A percentile compares a stretch with the other conserved stretches of the same genome.
These are phyloP conservation scores for Didymella arachidicola DNA, from an alignment of 2,329 filamentous ascomycete species.

Conservation along the genomic window DNA sequence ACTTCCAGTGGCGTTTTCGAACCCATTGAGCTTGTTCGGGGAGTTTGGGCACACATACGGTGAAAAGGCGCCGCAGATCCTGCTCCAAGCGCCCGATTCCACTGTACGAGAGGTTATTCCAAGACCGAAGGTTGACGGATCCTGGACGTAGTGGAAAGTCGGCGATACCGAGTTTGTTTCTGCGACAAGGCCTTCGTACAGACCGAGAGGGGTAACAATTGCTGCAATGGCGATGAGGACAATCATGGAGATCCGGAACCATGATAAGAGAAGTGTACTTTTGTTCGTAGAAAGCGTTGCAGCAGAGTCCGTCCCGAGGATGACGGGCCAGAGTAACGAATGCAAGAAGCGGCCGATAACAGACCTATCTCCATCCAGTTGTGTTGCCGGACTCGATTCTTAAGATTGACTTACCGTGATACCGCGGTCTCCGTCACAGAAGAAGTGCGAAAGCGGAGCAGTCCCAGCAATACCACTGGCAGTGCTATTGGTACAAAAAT, in stretches of 20 bases:
- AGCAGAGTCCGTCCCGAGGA: conserved; percentile 53
- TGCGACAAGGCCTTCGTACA: conserved; percentile 52
- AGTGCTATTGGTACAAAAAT: not conserved
- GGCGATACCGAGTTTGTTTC: conserved; percentile 23
- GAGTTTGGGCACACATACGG: conserved; percentile 15
- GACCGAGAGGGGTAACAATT: conserved; percentile 58
- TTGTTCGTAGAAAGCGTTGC: conserved; percentile 39
- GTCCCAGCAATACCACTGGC: conserved; percentile 1
- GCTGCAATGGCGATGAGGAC: conserved; percentile 52
- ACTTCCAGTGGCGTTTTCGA: not conserved
- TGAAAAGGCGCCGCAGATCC: conserved; percentile 40
- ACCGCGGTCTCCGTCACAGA: conserved; percentile 11
- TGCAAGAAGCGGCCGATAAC: conserved; percentile 43
- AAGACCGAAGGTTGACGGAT: conserved; percentile 49
- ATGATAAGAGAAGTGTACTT: conserved; percentile 35
- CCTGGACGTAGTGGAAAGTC: conserved; percentile 51
- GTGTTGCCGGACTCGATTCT: too few species aligned
- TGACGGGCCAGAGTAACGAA: conserved; percentile 54
- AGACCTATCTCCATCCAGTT: conserved; percentile 35
- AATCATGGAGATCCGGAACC: conserved; percentile 23
- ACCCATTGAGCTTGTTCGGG: not conserved
- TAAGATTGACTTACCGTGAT: not conserved
- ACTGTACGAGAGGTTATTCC: conserved; percentile 51
- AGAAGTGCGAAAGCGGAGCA: not conserved
- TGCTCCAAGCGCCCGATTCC: conserved; percentile 38